Base-by-base conservation (phyloP, 2,329 filamentous ascomycete genomes). In the Spiromastix sp. region DNA sequence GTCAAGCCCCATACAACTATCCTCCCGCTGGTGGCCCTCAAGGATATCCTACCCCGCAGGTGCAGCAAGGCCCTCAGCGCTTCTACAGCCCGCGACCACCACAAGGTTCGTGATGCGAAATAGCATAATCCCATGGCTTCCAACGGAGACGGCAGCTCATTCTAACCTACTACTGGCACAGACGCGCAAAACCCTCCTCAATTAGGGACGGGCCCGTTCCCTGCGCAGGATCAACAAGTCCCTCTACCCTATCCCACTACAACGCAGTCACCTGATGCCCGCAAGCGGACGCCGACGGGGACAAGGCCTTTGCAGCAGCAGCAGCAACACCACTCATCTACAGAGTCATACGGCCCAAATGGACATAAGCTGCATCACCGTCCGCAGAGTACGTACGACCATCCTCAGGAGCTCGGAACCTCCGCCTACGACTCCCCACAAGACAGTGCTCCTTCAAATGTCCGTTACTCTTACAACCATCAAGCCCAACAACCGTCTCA, bases 371-470 rank as follows among this genome's bases (percentile, higher is more conserved):
- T 44, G 59, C 56, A 63, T 38, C 74, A 73, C 38, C 74, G 72
- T 11, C 78, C 77, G 3, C 72, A 78, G 50, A 80, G 76, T 55
- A 81, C 74, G 8, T 81, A 81, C 47, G 77, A 78, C 18, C 74
- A 76, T 43, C 77, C 82, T 1, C 83, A 87, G 58, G 83, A 89
- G 60, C 66, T 89, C 30, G 79, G 81, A 17, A 85, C 82, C 0
- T 82, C 81, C 1, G 75, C 74, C 7, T 87, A 86, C 50, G 81
- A 86, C 56, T 82, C 81, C 3, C 82, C 81, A 27, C 70, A 82
- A 25, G 73, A 63, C 13, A 52, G 50, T 30, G 40, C 46, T 19
- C 32, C 45, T 19, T 35, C 44, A 34, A 40, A 42, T 22, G 48
- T 55, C 37, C 54, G 58, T 29, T 50, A 57, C 36, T 49, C 54